phyloP scores from a whole-genome alignment of 495 filamentous ascomycete genomes.

The Penicillium verhagenii region DNA sequence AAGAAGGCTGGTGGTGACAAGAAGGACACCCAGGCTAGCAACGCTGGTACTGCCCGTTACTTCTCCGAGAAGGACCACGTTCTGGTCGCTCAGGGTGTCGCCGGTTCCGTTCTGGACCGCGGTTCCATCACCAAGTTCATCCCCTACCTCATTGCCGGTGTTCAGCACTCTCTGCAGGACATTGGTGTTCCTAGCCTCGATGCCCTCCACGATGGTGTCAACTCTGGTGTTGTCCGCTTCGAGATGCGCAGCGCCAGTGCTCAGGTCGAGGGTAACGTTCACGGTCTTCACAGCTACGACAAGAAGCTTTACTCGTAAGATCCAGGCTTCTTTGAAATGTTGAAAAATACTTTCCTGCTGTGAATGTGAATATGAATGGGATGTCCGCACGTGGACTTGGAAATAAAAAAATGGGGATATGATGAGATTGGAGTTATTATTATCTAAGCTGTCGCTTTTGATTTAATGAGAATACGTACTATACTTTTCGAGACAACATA shows the following conservation, averaged over 20 bases:
- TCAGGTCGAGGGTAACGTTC: slow-evolving; percentile 91
- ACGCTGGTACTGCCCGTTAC: slow-evolving; percentile 96
- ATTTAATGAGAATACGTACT: slow-evolving; percentile 21
- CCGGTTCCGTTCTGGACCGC: slow-evolving; percentile 68
- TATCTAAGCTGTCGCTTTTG: slow-evolving; percentile 32
- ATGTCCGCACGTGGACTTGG: slow-evolving; percentile 29
- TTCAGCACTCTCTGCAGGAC: slow-evolving; percentile 97
- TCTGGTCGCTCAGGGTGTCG: slow-evolving; percentile 95
- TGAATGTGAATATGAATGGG: slow-evolving; percentile 25
- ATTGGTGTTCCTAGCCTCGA: slow-evolving; percentile 78
- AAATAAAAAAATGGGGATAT: slow-evolving; percentile 38
- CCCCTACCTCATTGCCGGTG: slow-evolving; percentile 88
- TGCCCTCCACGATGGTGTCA: slow-evolving; percentile 73
- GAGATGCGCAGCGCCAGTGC: slow-evolving; percentile 93
- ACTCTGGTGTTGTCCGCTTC: slow-evolving; percentile 78
- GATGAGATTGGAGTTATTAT: slow-evolving; percentile 27
- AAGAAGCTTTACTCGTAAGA: slow-evolving; percentile 95
- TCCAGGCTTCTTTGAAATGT: slow-evolving; percentile 17
- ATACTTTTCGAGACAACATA: not conserved
- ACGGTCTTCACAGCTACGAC: slow-evolving; percentile 95
- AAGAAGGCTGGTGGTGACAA: slow-evolving; percentile 73
- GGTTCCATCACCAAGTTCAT: slow-evolving; percentile 90
- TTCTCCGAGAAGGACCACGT: slow-evolving; percentile 95
- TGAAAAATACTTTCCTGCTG: slow-evolving; percentile 16
- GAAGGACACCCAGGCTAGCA: slow-evolving; percentile 79